These are phyloP conservation scores for Durio zibethinus DNA, from an alignment of 345 rosid genomes.

Conservation along the genomic window DNA sequence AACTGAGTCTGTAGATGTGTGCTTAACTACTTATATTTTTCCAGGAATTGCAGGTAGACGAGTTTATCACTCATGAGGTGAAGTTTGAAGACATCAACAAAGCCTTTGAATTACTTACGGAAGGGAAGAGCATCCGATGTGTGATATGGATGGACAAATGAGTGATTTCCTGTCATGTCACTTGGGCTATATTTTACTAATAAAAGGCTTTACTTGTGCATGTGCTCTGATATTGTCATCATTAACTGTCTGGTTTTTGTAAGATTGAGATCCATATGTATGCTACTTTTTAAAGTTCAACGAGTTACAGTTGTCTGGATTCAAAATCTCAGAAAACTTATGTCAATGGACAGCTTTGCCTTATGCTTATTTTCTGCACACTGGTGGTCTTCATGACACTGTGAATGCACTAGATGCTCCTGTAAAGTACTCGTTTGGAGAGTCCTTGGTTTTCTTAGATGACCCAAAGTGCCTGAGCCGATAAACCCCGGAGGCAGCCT, in stretches of 20 bases:
- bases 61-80: slow-evolving; percentile 79
- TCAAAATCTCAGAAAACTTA: neutral
- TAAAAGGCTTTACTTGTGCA: neutral
- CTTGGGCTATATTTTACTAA: neutral
- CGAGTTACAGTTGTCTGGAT: neutral
- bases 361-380: slow-evolving; percentile 13
- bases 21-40: neutral
- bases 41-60: slow-evolving; percentile 66
- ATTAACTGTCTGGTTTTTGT: neutral
- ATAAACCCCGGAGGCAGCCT: slow-evolving; percentile 38
- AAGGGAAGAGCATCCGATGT: slow-evolving; percentile 65
- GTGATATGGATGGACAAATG: slow-evolving; percentile 69
- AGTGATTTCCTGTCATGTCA: neutral
- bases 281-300: neutral
- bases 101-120: slow-evolving; percentile 56
- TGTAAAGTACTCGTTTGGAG: slow-evolving; percentile 38
- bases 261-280: neutral
- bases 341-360: neutral
- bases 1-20: neutral
- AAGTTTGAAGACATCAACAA: slow-evolving; percentile 67
- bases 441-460: slow-evolving; percentile 27
- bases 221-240: neutral
- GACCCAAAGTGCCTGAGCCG: slow-evolving; percentile 55
- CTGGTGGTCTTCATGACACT: slow-evolving; percentile 18
- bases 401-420: slow-evolving; percentile 49